Percentiles rank a stretch among this genome's conserved stretches.
These are phyloP conservation scores for Ophiostoma australiae DNA, from an alignment of 2,329 filamentous ascomycete species.

Conservation along the genomic window DNA sequence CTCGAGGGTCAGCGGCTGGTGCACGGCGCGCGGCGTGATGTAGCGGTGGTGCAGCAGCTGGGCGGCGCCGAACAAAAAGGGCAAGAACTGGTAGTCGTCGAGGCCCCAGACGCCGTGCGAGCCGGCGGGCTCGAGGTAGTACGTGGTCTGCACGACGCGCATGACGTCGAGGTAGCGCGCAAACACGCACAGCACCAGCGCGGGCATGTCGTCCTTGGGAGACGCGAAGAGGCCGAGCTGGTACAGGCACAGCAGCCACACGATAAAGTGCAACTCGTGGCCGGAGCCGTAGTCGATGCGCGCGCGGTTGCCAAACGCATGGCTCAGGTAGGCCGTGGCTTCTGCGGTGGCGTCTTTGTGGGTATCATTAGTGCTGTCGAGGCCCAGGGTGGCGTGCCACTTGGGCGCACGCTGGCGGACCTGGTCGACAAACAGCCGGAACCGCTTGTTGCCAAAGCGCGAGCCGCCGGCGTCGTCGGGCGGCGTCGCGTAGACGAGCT, in stretches of 20 bases:
- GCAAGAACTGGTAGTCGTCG: constrained; percentile 95
- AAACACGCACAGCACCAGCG: constrained; percentile 74
- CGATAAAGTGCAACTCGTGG: constrained; percentile 93
- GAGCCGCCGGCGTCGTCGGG: constrained; percentile 83
- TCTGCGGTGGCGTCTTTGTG: constrained; percentile 56
- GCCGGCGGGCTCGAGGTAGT: constrained; percentile 94
- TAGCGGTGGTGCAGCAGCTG: constrained; percentile 81
- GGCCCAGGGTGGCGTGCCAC: constrained; percentile 63
- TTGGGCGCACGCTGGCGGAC: constrained; percentile 49
- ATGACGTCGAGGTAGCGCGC: constrained; percentile 77
- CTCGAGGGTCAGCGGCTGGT: constrained; percentile 81
- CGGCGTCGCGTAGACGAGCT: constrained; percentile 63
- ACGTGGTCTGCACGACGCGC: constrained; percentile 81
- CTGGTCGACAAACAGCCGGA: constrained; percentile 73
- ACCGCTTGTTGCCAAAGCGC: constrained; percentile 90
- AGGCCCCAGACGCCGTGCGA: constrained; percentile 97
- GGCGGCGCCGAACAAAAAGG: constrained; percentile 89
- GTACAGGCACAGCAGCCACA: constrained; percentile 93
- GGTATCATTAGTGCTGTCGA: constrained; percentile 34
- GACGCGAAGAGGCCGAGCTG: constrained; percentile 61
- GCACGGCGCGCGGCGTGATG: constrained; percentile 74
- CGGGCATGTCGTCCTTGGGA: constrained; percentile 57
- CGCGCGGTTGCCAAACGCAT: constrained; percentile 79
- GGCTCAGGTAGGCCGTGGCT: constrained; percentile 69
- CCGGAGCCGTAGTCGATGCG: constrained; percentile 96